Evolutionary conservation across 495 filamentous ascomycete species (phyloP).

Genomic region (Tetracladium marchalianum): DNA sequence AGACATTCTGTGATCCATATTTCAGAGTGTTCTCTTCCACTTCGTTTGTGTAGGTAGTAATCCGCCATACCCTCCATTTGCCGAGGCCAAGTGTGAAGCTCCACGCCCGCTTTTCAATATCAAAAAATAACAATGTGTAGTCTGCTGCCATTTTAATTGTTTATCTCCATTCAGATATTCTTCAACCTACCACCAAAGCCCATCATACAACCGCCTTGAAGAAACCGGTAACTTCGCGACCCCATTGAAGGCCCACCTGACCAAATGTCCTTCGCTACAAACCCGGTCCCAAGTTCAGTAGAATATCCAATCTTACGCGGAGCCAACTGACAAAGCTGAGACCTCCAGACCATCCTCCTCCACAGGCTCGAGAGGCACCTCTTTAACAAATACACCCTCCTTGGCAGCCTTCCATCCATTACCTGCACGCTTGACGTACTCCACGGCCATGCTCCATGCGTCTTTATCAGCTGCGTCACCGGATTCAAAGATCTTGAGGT

Average conservation of each 20-base stretch:
- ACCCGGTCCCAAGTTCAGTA: not conserved
- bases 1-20: no score
- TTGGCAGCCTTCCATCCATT: conserved; percentile 29
- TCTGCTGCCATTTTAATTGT: no score
- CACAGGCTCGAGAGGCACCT: conserved; percentile 2
- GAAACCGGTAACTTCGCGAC: conserved; percentile 16
- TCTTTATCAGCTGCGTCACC: conserved; percentile 31
- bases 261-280: conserved; percentile 7
- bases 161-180: no score
- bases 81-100: no score
- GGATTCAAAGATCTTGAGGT: conserved; percentile 31
- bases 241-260: conserved; percentile 17
- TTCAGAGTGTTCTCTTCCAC: no score
- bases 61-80: no score
- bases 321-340: conserved; percentile 18
- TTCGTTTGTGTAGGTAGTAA: no score
- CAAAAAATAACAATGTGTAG: no score
- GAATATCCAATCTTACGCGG: not conserved
- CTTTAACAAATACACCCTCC: conserved; percentile 29
- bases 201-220: conserved; percentile 9
- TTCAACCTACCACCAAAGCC: not conserved
- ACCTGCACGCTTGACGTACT: conserved; percentile 23
- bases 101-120: no score
- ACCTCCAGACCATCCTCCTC: conserved; percentile 15
- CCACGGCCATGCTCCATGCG: conserved; percentile 34